These are phyloP conservation scores for Cydonia oblonga DNA, from an alignment of 331 rosid genomes.

Conservation along the genomic window DNA sequence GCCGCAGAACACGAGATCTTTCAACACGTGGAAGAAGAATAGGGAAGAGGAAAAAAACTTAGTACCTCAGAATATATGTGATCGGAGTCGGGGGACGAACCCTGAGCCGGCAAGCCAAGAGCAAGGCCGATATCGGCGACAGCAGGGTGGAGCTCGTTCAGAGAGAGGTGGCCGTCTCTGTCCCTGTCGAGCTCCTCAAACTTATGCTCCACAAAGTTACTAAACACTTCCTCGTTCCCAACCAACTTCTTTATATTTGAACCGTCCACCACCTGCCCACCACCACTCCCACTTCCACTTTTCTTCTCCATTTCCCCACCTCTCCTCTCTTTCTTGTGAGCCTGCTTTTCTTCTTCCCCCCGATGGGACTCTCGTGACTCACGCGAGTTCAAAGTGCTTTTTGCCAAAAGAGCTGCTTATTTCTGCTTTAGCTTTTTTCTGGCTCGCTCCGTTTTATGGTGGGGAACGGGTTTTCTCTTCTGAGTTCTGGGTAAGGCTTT, in stretches of 20 bases:
- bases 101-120: slow-evolving; percentile 83
- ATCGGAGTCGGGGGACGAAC: slow-evolving; percentile 66
- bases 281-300: slow-evolving; percentile 35
- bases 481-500: background rate
- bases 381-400: background rate
- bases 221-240: slow-evolving; percentile 67
- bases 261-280: slow-evolving; percentile 77
- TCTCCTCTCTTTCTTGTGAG: slow-evolving; percentile 23
- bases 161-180: slow-evolving; percentile 75
- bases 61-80: slow-evolving; percentile 71
- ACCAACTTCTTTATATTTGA: slow-evolving; percentile 90
- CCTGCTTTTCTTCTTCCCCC: background rate
- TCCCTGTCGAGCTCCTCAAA: slow-evolving; percentile 71
- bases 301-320: slow-evolving; percentile 28
- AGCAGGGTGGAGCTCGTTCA: slow-evolving; percentile 85
- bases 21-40: background rate
- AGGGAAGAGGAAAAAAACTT: background rate
- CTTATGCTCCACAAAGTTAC: slow-evolving; percentile 73
- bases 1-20: background rate
- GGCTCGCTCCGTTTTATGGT: background rate
- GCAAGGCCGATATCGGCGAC: slow-evolving; percentile 94
- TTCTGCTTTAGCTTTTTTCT: background rate
- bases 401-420: background rate
- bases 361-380: slow-evolving; percentile 17
- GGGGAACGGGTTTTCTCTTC: background rate